Conservation (phyloP, 2,329 filamentous ascomycete species). For the Paecilomyces dactylethromorphus region DNA sequence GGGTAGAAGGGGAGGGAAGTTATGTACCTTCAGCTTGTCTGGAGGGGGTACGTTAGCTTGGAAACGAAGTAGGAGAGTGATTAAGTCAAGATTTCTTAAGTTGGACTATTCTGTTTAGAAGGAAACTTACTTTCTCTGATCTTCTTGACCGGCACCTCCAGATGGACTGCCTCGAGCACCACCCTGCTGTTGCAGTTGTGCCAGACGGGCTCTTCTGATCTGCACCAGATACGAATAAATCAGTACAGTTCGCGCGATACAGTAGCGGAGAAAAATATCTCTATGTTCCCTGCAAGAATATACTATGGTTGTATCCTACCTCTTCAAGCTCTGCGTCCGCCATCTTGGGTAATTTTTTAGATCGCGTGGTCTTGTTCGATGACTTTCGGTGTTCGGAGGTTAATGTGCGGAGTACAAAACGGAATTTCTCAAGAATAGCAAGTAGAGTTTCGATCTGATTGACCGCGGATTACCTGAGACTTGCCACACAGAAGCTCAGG, state of each 20-base stretch:
- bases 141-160: conserved; percentile 51
- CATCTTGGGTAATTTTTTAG: conserved; percentile 38
- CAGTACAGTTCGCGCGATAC: background rate
- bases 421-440: background rate
- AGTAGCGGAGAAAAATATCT: background rate
- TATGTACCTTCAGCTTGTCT: conserved; percentile 4
- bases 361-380: background rate
- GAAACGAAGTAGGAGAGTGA: background rate
- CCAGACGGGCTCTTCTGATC: conserved; percentile 87
- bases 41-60: background rate
- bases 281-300: no score
- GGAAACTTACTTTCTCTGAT: conserved; percentile 56
- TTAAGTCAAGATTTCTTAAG: background rate
- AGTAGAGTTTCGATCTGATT: background rate
- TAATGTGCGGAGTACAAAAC: background rate
- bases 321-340: conserved; percentile 62
- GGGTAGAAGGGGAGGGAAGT: background rate
- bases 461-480: background rate
- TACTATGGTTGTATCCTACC: conserved; percentile 26
- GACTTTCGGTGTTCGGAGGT: background rate
- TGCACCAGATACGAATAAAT: conserved; percentile 30
- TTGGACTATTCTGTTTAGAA: background rate
- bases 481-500: background rate
- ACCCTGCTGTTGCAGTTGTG: conserved; percentile 76
- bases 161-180: conserved; percentile 42